Percentiles rank a stretch among this genome's conserved stretches.
Evolutionary conservation across 208 protist species (phyloP).

Genomic region (Wallacemonas sp.): DNA sequence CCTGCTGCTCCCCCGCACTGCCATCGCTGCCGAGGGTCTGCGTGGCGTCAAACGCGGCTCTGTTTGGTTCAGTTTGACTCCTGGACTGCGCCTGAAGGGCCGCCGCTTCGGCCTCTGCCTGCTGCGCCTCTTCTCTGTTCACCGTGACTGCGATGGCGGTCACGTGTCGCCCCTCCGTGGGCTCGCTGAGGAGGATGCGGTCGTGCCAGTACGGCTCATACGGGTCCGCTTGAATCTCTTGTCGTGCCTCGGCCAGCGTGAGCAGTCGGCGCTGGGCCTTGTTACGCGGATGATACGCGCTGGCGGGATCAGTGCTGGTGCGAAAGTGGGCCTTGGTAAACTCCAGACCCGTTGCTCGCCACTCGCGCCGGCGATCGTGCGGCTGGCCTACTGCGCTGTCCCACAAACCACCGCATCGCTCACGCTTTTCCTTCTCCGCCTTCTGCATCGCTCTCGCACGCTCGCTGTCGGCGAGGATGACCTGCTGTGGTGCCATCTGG

Average conservation of each 20-base stretch:
- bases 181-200: slow-evolving; percentile 37
- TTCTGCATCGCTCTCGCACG: slow-evolving; percentile 15
- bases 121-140: slow-evolving; percentile 38
- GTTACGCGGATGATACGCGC: slow-evolving; percentile 4
- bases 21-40: neutral
- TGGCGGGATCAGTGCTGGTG: slow-evolving; percentile 9
- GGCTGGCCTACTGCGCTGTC: slow-evolving; percentile 15
- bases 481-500: slow-evolving; percentile 17
- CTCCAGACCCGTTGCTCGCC: slow-evolving; percentile 31
- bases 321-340: slow-evolving; percentile 26
- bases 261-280: slow-evolving; percentile 1
- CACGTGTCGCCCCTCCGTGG: slow-evolving; percentile 3
- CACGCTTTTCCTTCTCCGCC: slow-evolving; percentile 11
- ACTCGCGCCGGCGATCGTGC: slow-evolving; percentile 31
- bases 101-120: slow-evolving; percentile 21
- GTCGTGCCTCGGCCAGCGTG: slow-evolving; percentile 13
- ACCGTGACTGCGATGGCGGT: slow-evolving; percentile 43
- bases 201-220: slow-evolving; percentile 65
- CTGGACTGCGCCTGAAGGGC: neutral
- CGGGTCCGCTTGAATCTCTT: slow-evolving; percentile 1
- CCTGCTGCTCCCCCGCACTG: neutral
- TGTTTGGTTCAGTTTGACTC: neutral
- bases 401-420: slow-evolving; percentile 23
- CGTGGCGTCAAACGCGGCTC: neutral
- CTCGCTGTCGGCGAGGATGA: slow-evolving; percentile 19